Evolutionary conservation across 2,329 filamentous ascomycete genomes (phyloP).

Genomic region (Fusarium decemcellulare): DNA sequence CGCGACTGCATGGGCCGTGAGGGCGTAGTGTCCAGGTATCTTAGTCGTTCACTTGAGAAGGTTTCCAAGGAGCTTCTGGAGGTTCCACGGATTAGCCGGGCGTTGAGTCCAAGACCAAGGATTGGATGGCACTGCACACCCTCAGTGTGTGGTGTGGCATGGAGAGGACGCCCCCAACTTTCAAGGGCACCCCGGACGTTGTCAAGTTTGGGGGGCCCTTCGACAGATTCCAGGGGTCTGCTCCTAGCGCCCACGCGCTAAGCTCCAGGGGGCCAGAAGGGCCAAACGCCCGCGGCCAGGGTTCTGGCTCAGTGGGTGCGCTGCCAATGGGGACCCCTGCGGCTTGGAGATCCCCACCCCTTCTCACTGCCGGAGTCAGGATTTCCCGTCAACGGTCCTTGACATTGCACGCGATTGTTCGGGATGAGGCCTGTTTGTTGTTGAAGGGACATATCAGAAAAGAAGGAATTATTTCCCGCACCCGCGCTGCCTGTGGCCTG

Average conservation of each 20-base stretch:
- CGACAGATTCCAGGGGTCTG: constrained; percentile 15
- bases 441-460: neutral
- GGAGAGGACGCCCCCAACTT: too few relatives aligned
- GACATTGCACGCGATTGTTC: constrained; percentile 21
- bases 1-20: neutral
- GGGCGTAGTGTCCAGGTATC: neutral
- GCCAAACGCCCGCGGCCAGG: constrained; percentile 33
- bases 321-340: neutral
- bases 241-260: constrained; percentile 23
- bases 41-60: neutral
- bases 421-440: constrained; percentile 34
- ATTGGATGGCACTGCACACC: neutral
- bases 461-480: neutral
- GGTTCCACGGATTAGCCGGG: constrained; percentile 1
- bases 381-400: constrained; percentile 18
- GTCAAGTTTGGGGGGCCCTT: constrained; percentile 2
- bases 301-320: constrained; percentile 1
- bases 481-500: too few relatives aligned
- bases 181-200: neutral
- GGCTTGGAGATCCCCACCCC: constrained; percentile 31
- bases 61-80: neutral
- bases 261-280: constrained; percentile 27
- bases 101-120: neutral
- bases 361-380: constrained; percentile 33
- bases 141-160: too few relatives aligned